Percentiles rank a stretch among this genome's conserved stretches.
Conservation (phyloP, 2,329 filamentous ascomycete species). For the Monosporascus sp. region DNA sequence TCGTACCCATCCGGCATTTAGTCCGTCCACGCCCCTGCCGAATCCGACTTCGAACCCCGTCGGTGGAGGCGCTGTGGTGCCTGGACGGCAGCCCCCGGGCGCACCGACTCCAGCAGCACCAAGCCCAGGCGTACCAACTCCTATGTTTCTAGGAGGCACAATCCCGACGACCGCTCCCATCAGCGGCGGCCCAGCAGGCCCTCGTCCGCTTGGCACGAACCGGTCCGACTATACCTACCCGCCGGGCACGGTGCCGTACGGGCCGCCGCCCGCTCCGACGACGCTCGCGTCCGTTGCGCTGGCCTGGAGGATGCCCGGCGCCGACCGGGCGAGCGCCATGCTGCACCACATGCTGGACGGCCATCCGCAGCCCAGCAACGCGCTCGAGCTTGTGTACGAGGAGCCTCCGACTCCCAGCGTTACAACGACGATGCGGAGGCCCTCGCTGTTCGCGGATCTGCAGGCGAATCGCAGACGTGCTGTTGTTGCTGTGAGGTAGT, state of each 20-base stretch:
- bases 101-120: neutral
- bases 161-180: slow-evolving; percentile 4
- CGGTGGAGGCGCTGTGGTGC: neutral
- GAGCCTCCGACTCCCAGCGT: slow-evolving; percentile 2
- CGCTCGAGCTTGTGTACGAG: slow-evolving; percentile 7
- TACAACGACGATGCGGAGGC: slow-evolving; percentile 3
- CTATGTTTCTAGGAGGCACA: neutral
- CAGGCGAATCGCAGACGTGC: slow-evolving; percentile 11
- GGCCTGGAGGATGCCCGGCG: slow-evolving; percentile 14
- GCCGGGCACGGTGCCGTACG: slow-evolving; percentile 22
- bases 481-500: neutral
- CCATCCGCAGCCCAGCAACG: neutral
- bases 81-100: neutral
- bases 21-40: neutral
- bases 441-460: neutral
- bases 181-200: slow-evolving; percentile 1
- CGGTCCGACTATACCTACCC: slow-evolving; percentile 15
- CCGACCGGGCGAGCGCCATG: slow-evolving; percentile 9
- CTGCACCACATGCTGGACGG: slow-evolving; percentile 6
- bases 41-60: neutral
- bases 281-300: slow-evolving; percentile 16
- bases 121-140: neutral
- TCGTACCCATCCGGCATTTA: neutral
- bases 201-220: slow-evolving; percentile 3
- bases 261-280: slow-evolving; percentile 14